Evolutionary conservation across 2,329 filamentous ascomycete genomes (phyloP).

Genomic region (Colletotrichum liaoningense): DNA sequence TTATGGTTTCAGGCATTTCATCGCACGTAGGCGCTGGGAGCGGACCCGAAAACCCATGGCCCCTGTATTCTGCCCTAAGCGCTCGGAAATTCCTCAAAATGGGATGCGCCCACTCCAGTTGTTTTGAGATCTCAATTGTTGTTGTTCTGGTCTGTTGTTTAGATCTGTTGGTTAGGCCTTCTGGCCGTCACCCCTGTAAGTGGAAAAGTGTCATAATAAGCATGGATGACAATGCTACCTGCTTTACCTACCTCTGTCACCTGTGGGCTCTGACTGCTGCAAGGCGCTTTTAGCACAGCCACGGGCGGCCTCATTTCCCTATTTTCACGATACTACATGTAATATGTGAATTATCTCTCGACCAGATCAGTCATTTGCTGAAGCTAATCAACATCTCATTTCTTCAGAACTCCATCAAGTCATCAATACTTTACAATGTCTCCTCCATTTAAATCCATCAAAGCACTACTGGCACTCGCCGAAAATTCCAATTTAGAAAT

Average conservation of each 20-base stretch:
- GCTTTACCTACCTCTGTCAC: neutral
- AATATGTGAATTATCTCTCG: neutral
- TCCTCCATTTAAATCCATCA: neutral
- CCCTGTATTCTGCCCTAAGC: neutral
- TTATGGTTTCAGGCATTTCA: neutral
- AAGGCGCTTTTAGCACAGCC: neutral
- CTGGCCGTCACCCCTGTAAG: neutral
- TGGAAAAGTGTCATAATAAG: neutral
- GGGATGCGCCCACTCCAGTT: neutral
- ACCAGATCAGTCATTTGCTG: neutral
- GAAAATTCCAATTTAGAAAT: rapidly evolving
- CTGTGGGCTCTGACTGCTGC: neutral
- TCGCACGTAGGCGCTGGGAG: neutral
- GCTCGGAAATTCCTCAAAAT: neutral
- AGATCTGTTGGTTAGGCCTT: neutral
- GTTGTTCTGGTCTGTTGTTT: neutral
- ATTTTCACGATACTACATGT: neutral
- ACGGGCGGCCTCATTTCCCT: neutral
- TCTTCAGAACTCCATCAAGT: neutral
- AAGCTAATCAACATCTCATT: neutral
- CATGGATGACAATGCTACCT: too few species aligned
- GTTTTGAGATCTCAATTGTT: neutral
- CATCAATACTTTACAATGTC: neutral
- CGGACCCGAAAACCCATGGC: neutral
- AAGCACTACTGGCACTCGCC: neutral